These are phyloP conservation scores for Boletus subluridellus DNA, from an alignment of 1,284 basidiomycete species.

Conservation along the genomic window DNA sequence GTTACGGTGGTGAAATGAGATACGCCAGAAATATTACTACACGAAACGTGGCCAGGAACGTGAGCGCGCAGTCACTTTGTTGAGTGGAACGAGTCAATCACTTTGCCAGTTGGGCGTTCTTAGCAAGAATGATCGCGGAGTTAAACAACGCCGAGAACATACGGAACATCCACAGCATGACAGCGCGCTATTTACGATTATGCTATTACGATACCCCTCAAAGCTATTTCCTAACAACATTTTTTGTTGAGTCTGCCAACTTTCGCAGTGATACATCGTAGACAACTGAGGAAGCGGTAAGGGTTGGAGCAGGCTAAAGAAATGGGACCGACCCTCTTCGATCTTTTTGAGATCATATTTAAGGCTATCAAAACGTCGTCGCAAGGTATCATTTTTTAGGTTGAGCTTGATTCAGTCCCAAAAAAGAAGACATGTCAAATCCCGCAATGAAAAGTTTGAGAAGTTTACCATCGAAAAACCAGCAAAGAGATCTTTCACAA, in stretches of 20 bases:
- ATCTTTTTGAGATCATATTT: constrained; percentile 90
- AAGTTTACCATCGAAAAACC: constrained; percentile 73
- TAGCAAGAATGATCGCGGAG: constrained; percentile 22
- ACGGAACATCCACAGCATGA: not conserved
- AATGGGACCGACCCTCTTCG: constrained; percentile 65
- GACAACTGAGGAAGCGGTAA: constrained; percentile 52
- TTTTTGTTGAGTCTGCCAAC: constrained; percentile 37
- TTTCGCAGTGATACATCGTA: constrained; percentile 81
- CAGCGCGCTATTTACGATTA: not conserved
- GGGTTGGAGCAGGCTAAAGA: constrained; percentile 4
- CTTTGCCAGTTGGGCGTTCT: constrained; percentile 10
- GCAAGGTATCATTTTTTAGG: constrained; percentile 79
- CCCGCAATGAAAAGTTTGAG: not conserved
- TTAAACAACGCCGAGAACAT: constrained; percentile 10
- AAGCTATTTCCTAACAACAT: not conserved
- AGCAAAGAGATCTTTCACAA: constrained; percentile 78
- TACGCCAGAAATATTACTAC: constrained; percentile 7
- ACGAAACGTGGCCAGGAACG: not conserved
- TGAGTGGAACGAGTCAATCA: constrained; percentile 3
- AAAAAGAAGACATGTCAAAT: constrained; percentile 10
- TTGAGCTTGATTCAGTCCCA: constrained; percentile 56
- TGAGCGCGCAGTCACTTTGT: constrained; percentile 4
- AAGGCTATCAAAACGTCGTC: constrained; percentile 75
- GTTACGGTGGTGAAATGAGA: constrained; percentile 5
- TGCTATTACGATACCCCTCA: not conserved